Conservation (phyloP, 2,329 filamentous ascomycete species). For the Xylaria sp. region DNA sequence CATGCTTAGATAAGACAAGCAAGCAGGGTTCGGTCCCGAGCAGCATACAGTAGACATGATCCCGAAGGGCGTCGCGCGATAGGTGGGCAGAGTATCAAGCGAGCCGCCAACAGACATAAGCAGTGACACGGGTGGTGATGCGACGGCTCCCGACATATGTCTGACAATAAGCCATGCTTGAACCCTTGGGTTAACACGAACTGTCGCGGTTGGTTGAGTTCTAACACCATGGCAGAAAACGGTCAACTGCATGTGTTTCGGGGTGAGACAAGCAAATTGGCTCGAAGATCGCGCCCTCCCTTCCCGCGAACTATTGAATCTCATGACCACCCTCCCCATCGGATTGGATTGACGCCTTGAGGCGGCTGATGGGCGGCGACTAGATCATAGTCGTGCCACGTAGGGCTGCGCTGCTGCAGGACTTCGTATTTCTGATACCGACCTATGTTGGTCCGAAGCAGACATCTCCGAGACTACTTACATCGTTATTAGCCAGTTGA, state of each 20-base stretch:
- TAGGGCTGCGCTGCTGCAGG: slow-evolving; percentile 2
- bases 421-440: slow-evolving; percentile 5
- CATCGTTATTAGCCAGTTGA: neutral
- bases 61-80: neutral
- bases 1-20: slow-evolving; percentile 13
- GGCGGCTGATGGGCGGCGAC: slow-evolving; percentile 19
- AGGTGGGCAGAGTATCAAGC: neutral
- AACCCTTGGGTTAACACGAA: neutral
- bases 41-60: neutral
- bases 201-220: neutral
- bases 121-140: neutral
- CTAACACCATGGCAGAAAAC: slow-evolving; percentile 1
- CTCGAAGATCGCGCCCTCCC: neutral
- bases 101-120: neutral
- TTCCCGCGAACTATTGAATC: slow-evolving; percentile 15
- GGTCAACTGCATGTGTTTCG: neutral
- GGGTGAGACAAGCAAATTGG: slow-evolving; percentile 5
- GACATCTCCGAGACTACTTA: neutral
- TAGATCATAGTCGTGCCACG: slow-evolving; percentile 12
- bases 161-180: neutral
- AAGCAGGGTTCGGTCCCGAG: slow-evolving; percentile 19
- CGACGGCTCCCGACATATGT: neutral
- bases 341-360: neutral
- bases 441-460: neutral
- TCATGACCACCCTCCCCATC: neutral